Evolutionary conservation across 164 flowering plant species (phyloP).

Genomic region (Liquidambar formosana): DNA sequence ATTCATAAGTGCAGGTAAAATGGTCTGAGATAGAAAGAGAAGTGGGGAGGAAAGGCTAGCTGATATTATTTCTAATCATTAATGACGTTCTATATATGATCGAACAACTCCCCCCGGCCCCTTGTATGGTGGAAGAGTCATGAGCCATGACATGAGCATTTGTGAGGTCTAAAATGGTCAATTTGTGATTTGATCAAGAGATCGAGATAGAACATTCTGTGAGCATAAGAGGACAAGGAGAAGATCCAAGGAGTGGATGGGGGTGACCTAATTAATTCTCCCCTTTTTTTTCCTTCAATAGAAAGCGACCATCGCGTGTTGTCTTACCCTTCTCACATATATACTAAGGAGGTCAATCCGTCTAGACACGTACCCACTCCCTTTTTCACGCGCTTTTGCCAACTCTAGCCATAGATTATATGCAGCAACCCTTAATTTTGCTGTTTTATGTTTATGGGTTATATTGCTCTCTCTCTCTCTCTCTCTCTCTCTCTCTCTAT

Average conservation of each 20-base stretch:
- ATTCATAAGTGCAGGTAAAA: too few relatives aligned
- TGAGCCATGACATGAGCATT: constrained; percentile 15
- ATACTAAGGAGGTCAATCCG: too few relatives aligned
- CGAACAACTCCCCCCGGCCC: background rate
- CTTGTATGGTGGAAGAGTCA: constrained; percentile 10
- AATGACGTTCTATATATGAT: background rate
- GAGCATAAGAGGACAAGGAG: constrained; percentile 27
- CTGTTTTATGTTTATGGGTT: too few relatives aligned
- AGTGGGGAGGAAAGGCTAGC: too few relatives aligned
- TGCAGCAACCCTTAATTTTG: too few relatives aligned
- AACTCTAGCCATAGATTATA: too few relatives aligned
- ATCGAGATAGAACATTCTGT: constrained; percentile 12
- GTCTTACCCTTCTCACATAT: too few relatives aligned
- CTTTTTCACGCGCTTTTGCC: background rate
- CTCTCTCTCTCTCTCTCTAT: too few relatives aligned
- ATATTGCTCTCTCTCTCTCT: too few relatives aligned
- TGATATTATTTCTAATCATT: background rate
- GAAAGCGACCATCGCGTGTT: constrained; percentile 11
- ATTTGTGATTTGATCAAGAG: background rate
- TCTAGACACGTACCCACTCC: background rate
- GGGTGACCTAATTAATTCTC: constrained; percentile 12
- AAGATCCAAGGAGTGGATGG: constrained; percentile 30
- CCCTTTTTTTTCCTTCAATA: background rate
- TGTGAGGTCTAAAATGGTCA: constrained; percentile 5
- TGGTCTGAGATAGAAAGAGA: too few relatives aligned